These are phyloP conservation scores for Dicorynia guianensis DNA, from an alignment of 306 rosid genomes.

Conservation along the genomic window DNA sequence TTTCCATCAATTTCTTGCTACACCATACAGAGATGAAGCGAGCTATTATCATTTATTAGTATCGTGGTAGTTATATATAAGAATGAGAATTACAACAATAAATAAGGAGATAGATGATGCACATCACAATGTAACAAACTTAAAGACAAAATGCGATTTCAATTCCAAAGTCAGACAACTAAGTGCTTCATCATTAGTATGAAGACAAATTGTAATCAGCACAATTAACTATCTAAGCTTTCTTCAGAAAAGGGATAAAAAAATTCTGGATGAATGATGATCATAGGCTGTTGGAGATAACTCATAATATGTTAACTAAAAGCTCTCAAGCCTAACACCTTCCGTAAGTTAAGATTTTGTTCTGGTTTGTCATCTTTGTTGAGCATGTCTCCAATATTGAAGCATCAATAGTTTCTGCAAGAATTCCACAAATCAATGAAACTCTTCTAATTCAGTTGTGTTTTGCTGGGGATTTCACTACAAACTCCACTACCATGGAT, in stretches of 20 bases:
- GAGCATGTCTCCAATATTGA: too few species aligned
- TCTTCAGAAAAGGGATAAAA: background rate
- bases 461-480: too few species aligned
- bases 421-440: too few species aligned
- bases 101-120: background rate
- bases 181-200: background rate
- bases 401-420: too few species aligned
- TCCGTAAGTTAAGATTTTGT: too few species aligned
- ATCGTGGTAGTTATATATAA: background rate
- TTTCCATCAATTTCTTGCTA: slow-evolving; percentile 88
- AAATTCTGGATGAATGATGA: too few species aligned
- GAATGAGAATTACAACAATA: background rate
- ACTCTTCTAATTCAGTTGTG: too few species aligned
- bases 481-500: too few species aligned
- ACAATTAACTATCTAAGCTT: background rate
- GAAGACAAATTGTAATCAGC: background rate
- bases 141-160: background rate
- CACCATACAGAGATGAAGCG: slow-evolving; percentile 32
- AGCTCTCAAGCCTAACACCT: too few species aligned
- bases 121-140: background rate
- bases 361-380: too few species aligned
- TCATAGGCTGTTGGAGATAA: too few species aligned
- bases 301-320: too few species aligned
- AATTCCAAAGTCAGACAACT: slow-evolving; percentile 1
- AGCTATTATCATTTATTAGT: slow-evolving; percentile 5